Percentiles rank a stretch among this genome's conserved stretches.
Conservation (phyloP, 768 basidiomycete genomes). For the Termitomyces sp. region DNA sequence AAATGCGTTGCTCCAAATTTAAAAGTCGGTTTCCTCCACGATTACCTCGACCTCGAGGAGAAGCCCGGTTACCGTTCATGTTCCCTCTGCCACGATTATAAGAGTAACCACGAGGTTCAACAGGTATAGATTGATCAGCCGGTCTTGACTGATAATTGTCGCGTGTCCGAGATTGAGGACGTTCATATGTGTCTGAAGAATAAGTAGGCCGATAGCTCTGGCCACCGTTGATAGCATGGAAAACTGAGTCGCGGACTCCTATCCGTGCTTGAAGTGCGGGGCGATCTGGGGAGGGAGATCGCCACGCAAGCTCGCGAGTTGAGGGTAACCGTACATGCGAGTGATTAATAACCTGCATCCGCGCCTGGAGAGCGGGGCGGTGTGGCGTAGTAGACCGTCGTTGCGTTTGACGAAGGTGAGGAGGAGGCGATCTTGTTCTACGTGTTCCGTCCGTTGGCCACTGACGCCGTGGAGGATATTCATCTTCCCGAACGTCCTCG, state of each 20-base stretch:
- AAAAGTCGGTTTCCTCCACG: slow-evolving; percentile 9
- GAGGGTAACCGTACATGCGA: neutral
- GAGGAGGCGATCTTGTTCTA: slow-evolving; percentile 5
- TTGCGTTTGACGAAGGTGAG: neutral
- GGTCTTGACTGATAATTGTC: neutral
- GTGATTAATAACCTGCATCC: neutral
- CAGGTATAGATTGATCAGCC: neutral
- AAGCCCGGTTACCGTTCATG: neutral
- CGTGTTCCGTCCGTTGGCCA: slow-evolving; percentile 12
- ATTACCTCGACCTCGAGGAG: slow-evolving; percentile 16
- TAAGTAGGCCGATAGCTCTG: slow-evolving; percentile 16
- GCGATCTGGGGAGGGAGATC: slow-evolving; percentile 21
- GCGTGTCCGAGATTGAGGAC: slow-evolving; percentile 2
- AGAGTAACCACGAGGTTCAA: slow-evolving; percentile 3
- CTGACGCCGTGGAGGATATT: slow-evolving; percentile 19
- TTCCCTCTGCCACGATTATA: neutral
- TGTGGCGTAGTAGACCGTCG: slow-evolving; percentile 1
- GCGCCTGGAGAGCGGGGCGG: neutral
- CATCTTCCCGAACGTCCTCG: slow-evolving; percentile 17
- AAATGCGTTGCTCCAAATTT: slow-evolving; percentile 26
- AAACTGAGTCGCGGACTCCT: slow-evolving; percentile 1
- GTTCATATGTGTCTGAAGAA: slow-evolving; percentile 4
- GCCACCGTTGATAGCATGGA: slow-evolving; percentile 7
- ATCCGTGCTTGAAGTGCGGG: slow-evolving; percentile 17
- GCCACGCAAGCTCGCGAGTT: slow-evolving; percentile 7